Base-by-base conservation (phyloP, 2,329 filamentous ascomycete genomes). In the Monosporascus sp. region DNA sequence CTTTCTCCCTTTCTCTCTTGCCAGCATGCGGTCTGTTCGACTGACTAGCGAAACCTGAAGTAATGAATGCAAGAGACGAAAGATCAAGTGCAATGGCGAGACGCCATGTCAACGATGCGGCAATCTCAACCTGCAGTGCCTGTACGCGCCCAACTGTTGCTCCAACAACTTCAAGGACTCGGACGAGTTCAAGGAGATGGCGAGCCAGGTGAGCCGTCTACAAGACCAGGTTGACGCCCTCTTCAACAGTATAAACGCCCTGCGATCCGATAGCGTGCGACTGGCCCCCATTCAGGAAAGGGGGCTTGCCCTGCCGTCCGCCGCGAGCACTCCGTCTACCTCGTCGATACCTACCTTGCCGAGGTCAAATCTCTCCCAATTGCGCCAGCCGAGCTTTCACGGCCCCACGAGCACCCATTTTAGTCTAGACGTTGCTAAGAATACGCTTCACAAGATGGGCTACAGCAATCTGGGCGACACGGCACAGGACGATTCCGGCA, bases 81-180 rank as follows among this genome's bases (percentile, higher is more conserved):
- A 89, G 68, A 84, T 89, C 63, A 88, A 88, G 68, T 89, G 85
- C 70, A 88, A 88, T 67, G 86, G 86, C 55, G 82, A 87, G 60
- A 81, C 78, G 1, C 81, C 84, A 1, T 89, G 86, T 59, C 79
- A 83, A 55, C 76, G 86, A 52, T 89, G 86, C 62, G 81, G 84
- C 60, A 85, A 86, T 60, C 82, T 88, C 67, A 84, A 82, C 60
- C 75, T 87, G 18, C 70, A 79, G 56, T 88, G 85, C 63, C 72
- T 85, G 45, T 88, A 88, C 70, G 77, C 84, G 6, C 79, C 83
- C 15, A 85, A 85, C 63, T 85, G 84, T 67, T 85, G 82, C 66
- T 73, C 82, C 57, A 92, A 83, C 74, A 90, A 83, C 69, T 91
- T 96, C 78, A 94, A 93, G 70, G 92, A 97, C 64, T 91, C 90